Conservation (phyloP, 352 stramenopile species). For the Pythium apleroticum region DNA sequence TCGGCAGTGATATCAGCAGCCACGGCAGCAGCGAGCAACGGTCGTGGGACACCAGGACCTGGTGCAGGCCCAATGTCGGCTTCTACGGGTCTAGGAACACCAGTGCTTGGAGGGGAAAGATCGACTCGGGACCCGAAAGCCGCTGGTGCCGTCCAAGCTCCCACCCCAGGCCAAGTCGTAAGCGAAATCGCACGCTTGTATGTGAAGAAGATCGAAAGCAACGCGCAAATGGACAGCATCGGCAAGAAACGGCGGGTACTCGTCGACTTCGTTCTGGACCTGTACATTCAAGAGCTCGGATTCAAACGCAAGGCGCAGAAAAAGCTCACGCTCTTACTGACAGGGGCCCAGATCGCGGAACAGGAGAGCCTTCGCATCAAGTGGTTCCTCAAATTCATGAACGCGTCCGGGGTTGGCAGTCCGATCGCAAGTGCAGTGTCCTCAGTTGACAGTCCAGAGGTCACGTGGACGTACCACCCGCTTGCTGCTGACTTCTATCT, state of each 20-base stretch:
- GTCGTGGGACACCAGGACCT: neutral
- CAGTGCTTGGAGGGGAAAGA: constrained; percentile 3
- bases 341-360: constrained; percentile 40
- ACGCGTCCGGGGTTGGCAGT: constrained; percentile 17
- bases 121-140: constrained; percentile 3
- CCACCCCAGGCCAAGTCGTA: constrained; percentile 34
- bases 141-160: constrained; percentile 12
- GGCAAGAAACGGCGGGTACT: constrained; percentile 43
- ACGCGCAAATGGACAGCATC: constrained; percentile 37
- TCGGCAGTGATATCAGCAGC: constrained; percentile 17
- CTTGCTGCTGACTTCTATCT: constrained; percentile 62
- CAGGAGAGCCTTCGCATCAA: constrained; percentile 59
- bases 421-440: neutral
- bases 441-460: neutral
- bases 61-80: neutral
- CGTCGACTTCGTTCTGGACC: constrained; percentile 51
- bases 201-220: constrained; percentile 49
- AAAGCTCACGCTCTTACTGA: constrained; percentile 50
- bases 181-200: constrained; percentile 67
- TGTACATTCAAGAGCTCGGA: constrained; percentile 64
- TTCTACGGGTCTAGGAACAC: constrained; percentile 20
- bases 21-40: neutral
- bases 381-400: constrained; percentile 67
- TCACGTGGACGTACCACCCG: constrained; percentile 32
- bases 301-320: constrained; percentile 58